Percentiles rank a stretch among this genome's conserved stretches.
Evolutionary conservation across 352 stramenopile genomes (phyloP).

Genomic region (Aphanomyces cochlioides): DNA sequence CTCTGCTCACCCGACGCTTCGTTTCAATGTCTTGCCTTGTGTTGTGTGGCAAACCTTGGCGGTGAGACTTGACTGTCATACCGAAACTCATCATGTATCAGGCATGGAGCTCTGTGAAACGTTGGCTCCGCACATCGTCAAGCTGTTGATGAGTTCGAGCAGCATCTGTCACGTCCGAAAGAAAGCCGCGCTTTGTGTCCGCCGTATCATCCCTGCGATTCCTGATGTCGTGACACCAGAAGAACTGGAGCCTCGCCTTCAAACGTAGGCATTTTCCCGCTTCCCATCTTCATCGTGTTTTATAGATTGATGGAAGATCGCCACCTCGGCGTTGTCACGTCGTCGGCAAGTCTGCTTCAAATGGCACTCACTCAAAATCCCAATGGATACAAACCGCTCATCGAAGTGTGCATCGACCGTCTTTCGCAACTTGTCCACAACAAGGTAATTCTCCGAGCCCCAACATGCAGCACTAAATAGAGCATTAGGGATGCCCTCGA

Average conservation of each 20-base stretch:
- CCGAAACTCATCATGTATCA: not conserved
- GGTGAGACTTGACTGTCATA: slow-evolving; percentile 31
- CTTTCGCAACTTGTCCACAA: slow-evolving; percentile 92
- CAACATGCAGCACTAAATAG: not conserved
- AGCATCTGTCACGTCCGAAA: slow-evolving; percentile 95
- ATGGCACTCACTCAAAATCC: slow-evolving; percentile 88
- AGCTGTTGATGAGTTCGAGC: slow-evolving; percentile 87
- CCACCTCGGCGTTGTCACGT: slow-evolving; percentile 94
- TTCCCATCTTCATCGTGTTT: not conserved
- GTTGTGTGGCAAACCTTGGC: slow-evolving; percentile 94
- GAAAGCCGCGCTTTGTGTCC: slow-evolving; percentile 94
- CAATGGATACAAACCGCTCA: slow-evolving; percentile 86
- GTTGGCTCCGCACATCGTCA: slow-evolving; percentile 91
- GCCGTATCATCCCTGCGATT: slow-evolving; percentile 90
- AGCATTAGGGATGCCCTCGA: slow-evolving; percentile 57
- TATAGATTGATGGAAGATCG: slow-evolving; percentile 84
- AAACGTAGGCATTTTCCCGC: slow-evolving; percentile 31
- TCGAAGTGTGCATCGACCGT: slow-evolving; percentile 91
- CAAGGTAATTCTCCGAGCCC: slow-evolving; percentile 40
- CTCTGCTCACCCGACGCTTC: slow-evolving; percentile 82
- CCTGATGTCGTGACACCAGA: slow-evolving; percentile 88
- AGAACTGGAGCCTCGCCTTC: slow-evolving; percentile 58
- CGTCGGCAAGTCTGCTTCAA: slow-evolving; percentile 86
- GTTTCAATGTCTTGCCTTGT: slow-evolving; percentile 93
- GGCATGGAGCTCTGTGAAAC: slow-evolving; percentile 92